Evolutionary conservation across 2,329 filamentous ascomycete genomes (phyloP).

Genomic region (Iodosphaeria phyllophila): DNA sequence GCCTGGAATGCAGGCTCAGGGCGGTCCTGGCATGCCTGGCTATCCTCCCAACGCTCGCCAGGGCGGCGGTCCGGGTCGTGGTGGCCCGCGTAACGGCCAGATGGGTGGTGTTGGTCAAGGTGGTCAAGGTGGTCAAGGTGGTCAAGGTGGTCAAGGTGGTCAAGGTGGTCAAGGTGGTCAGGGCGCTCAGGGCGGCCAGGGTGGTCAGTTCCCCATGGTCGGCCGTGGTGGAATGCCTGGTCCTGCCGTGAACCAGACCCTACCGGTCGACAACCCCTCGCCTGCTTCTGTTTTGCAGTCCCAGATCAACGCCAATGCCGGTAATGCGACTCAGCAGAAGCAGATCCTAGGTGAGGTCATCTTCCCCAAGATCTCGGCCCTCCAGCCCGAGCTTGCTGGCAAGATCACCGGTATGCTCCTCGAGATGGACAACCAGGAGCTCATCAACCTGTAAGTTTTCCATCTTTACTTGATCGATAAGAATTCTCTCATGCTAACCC

Average conservation of each 20-base stretch:
- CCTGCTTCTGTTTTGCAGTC: constrained; percentile 29
- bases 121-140: constrained; percentile 6
- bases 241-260: constrained; percentile 15
- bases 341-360: constrained; percentile 95
- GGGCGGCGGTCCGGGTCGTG: constrained; percentile 19
- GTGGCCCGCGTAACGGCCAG: constrained; percentile 25
- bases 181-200: constrained; percentile 29
- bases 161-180: constrained; percentile 17
- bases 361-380: constrained; percentile 92
- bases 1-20: constrained; percentile 30
- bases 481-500: constrained; percentile 3
- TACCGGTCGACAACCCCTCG: constrained; percentile 17
- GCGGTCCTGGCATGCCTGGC: constrained; percentile 32
- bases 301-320: constrained; percentile 32
- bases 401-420: constrained; percentile 99
- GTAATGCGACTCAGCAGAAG: constrained; percentile 67
- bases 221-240: too few species aligned
- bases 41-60: constrained; percentile 35
- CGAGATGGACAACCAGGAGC: constrained; percentile 95
- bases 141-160: constrained; percentile 20
- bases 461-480: background rate
- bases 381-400: constrained; percentile 89
- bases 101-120: too few species aligned
- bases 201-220: constrained; percentile 5
- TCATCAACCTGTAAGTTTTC: constrained; percentile 77